A percentile compares a stretch with the other conserved stretches of the same genome.
Evolutionary conservation across 192 early-diverging fungal genomes (phyloP).

Genomic region (Mortierella hygrophila): DNA sequence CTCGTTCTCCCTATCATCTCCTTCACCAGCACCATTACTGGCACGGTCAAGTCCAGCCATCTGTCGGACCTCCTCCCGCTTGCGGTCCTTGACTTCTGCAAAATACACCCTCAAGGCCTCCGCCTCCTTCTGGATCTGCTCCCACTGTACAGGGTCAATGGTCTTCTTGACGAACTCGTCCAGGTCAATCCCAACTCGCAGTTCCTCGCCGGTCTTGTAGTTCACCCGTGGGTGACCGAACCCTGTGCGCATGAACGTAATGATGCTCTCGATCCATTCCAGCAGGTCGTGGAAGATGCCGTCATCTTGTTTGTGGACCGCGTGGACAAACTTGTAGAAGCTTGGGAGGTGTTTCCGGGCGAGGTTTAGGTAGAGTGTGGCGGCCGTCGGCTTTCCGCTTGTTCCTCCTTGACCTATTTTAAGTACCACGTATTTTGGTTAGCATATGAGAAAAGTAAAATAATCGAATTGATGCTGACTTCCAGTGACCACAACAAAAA

Average conservation of each 20-base stretch:
- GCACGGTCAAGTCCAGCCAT: conserved; percentile 25
- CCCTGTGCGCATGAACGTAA: conserved; percentile 52
- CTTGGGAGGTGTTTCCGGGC: conserved; percentile 58
- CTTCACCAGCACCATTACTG: background rate
- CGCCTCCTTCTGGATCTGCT: conserved; percentile 32
- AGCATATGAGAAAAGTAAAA: background rate
- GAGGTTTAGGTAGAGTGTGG: conserved; percentile 40
- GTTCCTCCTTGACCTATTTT: conserved; percentile 18
- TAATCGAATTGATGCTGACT: background rate
- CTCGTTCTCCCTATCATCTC: conserved; percentile 1
- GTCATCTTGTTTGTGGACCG: conserved; percentile 58
- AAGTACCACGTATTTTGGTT: background rate
- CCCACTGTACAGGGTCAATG: conserved; percentile 36
- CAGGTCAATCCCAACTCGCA: conserved; percentile 17
- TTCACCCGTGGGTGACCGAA: conserved; percentile 43
- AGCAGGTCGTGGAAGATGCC: conserved; percentile 59
- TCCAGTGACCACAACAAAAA: background rate
- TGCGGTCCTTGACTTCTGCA: conserved; percentile 37
- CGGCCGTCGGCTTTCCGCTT: background rate
- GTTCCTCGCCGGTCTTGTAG: conserved; percentile 15
- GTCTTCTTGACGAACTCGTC: conserved; percentile 34
- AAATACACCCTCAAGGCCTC: conserved; percentile 18
- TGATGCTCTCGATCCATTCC: conserved; percentile 54
- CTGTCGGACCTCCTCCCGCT: conserved; percentile 24
- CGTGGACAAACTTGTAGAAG: conserved; percentile 65